phyloP scores from a whole-genome alignment of 768 basidiomycete genomes.

The Psilocybe subaeruginosa region DNA sequence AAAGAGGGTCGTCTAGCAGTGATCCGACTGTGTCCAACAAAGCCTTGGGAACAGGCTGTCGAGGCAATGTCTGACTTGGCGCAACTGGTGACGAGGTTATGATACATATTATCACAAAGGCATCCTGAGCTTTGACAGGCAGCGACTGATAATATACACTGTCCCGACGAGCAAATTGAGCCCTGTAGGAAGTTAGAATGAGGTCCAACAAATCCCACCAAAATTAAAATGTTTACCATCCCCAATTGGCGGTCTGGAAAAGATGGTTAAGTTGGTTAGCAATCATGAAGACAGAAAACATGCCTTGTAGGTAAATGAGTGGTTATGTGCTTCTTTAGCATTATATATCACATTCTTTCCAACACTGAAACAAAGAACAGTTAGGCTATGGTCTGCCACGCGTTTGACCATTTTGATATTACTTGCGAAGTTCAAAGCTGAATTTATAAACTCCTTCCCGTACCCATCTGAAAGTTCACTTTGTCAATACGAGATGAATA shows the following conservation, averaged over 20 bases:
- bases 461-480: slow-evolving; percentile 61
- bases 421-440: slow-evolving; percentile 82
- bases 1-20: slow-evolving; percentile 78
- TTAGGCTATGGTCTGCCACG: neutral
- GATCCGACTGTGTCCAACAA: slow-evolving; percentile 74
- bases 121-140: slow-evolving; percentile 58
- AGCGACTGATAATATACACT: slow-evolving; percentile 62
- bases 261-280: neutral
- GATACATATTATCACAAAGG: slow-evolving; percentile 76
- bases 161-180: slow-evolving; percentile 80
- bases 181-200: slow-evolving; percentile 43
- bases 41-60: slow-evolving; percentile 63
- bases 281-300: neutral
- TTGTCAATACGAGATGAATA: neutral
- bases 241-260: slow-evolving; percentile 80
- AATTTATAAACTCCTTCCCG: slow-evolving; percentile 87
- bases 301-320: slow-evolving; percentile 75
- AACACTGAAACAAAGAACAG: slow-evolving; percentile 26
- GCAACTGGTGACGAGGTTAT: slow-evolving; percentile 70
- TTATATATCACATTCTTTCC: slow-evolving; percentile 56
- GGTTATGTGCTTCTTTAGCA: slow-evolving; percentile 80
- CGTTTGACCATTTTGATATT: slow-evolving; percentile 2
- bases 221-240: slow-evolving; percentile 56
- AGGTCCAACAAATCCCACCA: neutral
- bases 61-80: slow-evolving; percentile 46